These are phyloP conservation scores for Coemansia reversa DNA, from an alignment of 192 early-diverging fungal species.

Conservation along the genomic window DNA sequence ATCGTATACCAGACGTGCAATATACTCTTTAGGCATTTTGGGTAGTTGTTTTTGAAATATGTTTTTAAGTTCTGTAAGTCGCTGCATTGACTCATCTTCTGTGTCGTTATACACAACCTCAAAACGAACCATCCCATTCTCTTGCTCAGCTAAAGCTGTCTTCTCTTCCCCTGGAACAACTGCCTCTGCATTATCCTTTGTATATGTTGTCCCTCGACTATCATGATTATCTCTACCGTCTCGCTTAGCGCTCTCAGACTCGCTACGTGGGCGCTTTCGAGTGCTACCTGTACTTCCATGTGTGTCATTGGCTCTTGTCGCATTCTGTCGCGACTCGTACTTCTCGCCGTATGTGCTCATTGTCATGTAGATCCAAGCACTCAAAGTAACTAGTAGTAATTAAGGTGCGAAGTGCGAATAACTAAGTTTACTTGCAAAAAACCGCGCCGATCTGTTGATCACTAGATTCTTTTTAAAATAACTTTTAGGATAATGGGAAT, in stretches of 20 bases:
- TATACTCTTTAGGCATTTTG: constrained; percentile 99
- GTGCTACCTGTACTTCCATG: background rate
- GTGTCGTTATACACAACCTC: constrained; percentile 83
- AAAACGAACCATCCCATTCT: constrained; percentile 65
- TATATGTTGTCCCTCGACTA: constrained; percentile 24
- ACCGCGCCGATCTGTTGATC: too few species aligned
- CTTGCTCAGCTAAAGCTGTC: constrained; percentile 64
- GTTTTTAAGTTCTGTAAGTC: constrained; percentile 91
- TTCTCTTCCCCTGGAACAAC: constrained; percentile 44
- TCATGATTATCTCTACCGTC: constrained; percentile 32
- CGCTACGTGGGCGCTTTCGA: constrained; percentile 41
- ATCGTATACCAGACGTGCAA: constrained; percentile 93
- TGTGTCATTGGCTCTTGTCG: constrained; percentile 23
- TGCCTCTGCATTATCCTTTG: constrained; percentile 15
- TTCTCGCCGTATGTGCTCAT: constrained; percentile 53
- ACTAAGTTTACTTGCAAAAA: background rate
- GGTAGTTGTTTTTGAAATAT: constrained; percentile 97
- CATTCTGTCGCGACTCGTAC: constrained; percentile 50
- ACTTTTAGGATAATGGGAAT: too few species aligned
- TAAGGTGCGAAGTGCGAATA: background rate
- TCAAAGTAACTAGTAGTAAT: background rate
- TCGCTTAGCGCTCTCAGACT: constrained; percentile 23
- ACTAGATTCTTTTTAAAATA: too few species aligned
- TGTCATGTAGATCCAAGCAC: background rate
- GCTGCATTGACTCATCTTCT: constrained; percentile 73